A percentile compares a stretch with the other conserved stretches of the same genome.
Conservation (phyloP, 305 asterid species). For the Fraxinus sp. region DNA sequence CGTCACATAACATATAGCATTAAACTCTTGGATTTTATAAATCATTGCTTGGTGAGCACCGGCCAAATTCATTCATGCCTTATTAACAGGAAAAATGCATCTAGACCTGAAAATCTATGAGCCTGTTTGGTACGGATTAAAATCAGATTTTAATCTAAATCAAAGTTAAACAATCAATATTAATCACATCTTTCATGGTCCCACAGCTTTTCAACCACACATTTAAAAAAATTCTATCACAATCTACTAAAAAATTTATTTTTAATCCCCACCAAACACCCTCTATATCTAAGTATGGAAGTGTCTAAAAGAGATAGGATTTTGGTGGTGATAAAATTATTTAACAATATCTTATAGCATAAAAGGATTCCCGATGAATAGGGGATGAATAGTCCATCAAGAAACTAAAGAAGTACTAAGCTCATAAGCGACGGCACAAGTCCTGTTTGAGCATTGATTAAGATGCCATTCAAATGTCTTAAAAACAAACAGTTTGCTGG, state of each 20-base stretch:
- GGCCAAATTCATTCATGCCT: background rate
- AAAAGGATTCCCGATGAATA: background rate
- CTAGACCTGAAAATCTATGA: background rate
- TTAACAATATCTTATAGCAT: background rate
- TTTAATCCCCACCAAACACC: too few relatives aligned
- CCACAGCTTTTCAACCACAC: too few relatives aligned
- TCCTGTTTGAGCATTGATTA: background rate
- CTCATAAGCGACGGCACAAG: background rate
- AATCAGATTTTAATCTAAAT: too few relatives aligned
- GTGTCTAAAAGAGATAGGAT: background rate
- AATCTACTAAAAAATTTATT: too few relatives aligned
- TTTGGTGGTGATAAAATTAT: background rate
- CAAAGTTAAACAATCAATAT: too few relatives aligned
- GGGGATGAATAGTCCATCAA: background rate
- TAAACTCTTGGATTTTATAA: background rate
- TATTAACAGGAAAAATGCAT: background rate
- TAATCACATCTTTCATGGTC: too few relatives aligned
- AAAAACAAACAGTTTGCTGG: background rate
- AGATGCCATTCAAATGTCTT: background rate
- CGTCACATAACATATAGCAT: background rate
- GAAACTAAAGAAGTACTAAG: background rate
- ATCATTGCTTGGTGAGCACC: constrained; percentile 10
- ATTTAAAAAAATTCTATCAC: too few relatives aligned
- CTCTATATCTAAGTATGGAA: background rate
- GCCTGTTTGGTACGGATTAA: too few relatives aligned